Base-by-base conservation (phyloP, 768 basidiomycete species). In the Mrakia blollopis region DNA sequence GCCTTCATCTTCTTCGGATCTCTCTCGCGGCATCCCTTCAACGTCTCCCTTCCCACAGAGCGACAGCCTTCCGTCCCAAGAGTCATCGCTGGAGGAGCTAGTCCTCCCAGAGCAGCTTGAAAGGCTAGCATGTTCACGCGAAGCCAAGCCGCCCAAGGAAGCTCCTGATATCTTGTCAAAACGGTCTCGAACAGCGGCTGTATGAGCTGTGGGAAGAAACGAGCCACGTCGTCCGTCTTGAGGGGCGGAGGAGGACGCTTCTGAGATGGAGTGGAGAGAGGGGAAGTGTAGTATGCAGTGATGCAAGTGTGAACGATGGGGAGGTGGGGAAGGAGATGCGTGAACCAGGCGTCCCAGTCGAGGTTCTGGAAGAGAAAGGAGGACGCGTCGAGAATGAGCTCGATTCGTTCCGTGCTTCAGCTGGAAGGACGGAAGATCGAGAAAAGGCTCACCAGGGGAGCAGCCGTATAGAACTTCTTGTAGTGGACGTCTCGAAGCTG, bases 1-100 rank as follows among this genome's bases (percentile, higher is more conserved):
- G 54, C 54, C 54, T 57, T 57, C 54, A 57, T 6, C 54, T 57
- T 57, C 54, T 57, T 57, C 54, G 54, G 54, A 57, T 57, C 54
- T 28, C 54, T 57, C n/a, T 57, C 54, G 14, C 5, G 3, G 14
- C 54, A 57, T 28, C n/a, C 54, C 54, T 41, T 41, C 6, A 41
- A n/a, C n/a, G n/a, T 41, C 39, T 41, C 39, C n/a, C n/a, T n/a
- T n/a, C n/a, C n/a, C n/a, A n/a, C n/a, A n/a, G n/a, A n/a, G n/a
- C n/a, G n/a, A n/a, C n/a, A n/a, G n/a, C n/a, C n/a, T n/a, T n/a
- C n/a, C n/a, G n/a, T n/a, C n/a, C n/a, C n/a, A n/a, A 41, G 39
- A 41, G 39, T 41, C 39, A 41, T 41, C n/a, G n/a, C n/a, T n/a
- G n/a, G n/a, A n/a, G n/a, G n/a, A n/a, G n/a, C n/a, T n/a, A n/a